Evolutionary conservation across 2,329 filamentous ascomycete genomes (phyloP), one percentile per base, ranked within the genome.

Genomic region (Penicillium frequentans): DNA sequence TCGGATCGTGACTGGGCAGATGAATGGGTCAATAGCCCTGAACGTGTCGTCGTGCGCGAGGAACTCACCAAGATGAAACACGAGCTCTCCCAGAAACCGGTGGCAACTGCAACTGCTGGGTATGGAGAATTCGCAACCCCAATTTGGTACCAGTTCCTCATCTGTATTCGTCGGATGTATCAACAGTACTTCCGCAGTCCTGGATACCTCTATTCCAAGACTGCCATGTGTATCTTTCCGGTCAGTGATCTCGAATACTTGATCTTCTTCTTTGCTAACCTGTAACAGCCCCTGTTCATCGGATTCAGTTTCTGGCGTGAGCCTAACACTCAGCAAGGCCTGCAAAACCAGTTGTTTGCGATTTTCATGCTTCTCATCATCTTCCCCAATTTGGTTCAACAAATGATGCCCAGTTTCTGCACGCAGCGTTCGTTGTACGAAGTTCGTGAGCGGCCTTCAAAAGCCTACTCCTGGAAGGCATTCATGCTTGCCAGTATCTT

Each of bases 141-240:
- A 0, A 88, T 95, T 68, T 73, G 68, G 59, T 68, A 78, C 8
- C 91, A 96, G 73, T 80, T 93, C 50, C 75, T 76, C 45, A 80
- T 87, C 67, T 90, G 91, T 53, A 82, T 84, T 23, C 76, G 83
- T 64, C 90, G 91, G 66, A 89, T 92, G 54, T 93, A 93, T 78
- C 84, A 93, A 72, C 91, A 96, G 73, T 95, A 95, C 81, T 96
- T 91, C 90, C 88, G 91, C 59, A 92, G 87, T 2, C 91, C 91
- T 0, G 84, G 86, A 2, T 96, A 96, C 78, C 91, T 96, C 71
- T 95, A 93, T 77, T 86, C 89, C 67, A 96, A 96, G 79, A 74
- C 82, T 1, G 78, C 82, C 4, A 86, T 93, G 39, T 90, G 88
- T 71, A 77, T 66, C 13, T 57, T 68, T 88, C 67, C 88, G 88